phyloP scores from a whole-genome alignment of 2,329 filamentous ascomycete species.

The Beauveria rudraprayagi region DNA sequence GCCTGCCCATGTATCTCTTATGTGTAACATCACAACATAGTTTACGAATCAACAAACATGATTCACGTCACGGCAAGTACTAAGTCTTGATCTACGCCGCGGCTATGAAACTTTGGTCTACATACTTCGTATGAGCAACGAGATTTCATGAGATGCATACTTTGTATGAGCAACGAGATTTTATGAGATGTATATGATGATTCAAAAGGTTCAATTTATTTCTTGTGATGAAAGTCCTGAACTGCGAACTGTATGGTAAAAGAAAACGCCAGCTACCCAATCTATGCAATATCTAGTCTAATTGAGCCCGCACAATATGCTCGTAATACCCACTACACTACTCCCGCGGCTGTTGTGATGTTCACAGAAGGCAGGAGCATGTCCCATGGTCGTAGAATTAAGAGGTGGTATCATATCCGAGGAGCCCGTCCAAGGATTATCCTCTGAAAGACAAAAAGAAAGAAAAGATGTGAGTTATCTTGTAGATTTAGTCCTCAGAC shows the following conservation, averaged over 20 bases:
- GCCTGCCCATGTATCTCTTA: not conserved
- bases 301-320: constrained; percentile 8
- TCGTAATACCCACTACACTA: constrained; percentile 7
- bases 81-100: no score
- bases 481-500: constrained; percentile 25
- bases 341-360: not conserved
- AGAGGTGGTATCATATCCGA: constrained; percentile 11
- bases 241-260: not conserved
- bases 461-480: not conserved
- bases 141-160: no score
- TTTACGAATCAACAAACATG: no score
- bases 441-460: constrained; percentile 6
- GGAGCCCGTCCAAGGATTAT: constrained; percentile 7
- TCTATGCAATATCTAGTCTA: constrained; percentile 11
- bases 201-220: constrained; percentile 3
- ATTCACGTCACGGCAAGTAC: no score
- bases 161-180: no score
- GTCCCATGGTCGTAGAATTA: constrained; percentile 8
- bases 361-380: not conserved
- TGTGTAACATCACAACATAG: no score
- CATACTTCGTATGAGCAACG: no score
- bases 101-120: no score
- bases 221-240: not conserved
- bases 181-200: not conserved
- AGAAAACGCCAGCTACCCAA: constrained; percentile 10